Evolutionary conservation across 1,284 basidiomycete species (phyloP).

Genomic region (Vanrija humicola): DNA sequence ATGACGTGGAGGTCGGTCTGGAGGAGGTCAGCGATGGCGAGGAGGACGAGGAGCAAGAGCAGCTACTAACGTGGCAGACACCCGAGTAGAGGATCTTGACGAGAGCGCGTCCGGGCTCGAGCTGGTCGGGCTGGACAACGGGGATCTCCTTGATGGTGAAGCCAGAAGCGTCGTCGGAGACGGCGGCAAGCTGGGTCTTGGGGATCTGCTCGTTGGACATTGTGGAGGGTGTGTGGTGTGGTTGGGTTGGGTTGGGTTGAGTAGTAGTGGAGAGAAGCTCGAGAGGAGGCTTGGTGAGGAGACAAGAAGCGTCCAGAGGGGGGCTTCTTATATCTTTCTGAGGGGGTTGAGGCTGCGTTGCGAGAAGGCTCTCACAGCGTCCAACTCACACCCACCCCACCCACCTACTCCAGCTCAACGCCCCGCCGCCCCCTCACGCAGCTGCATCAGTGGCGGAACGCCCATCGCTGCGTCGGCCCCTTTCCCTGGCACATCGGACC

Average conservation of each 20-base stretch:
- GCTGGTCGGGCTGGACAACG: conserved; percentile 21
- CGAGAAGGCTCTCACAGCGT: too few relatives aligned
- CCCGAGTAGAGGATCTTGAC: conserved; percentile 57
- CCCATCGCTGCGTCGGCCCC: too few relatives aligned
- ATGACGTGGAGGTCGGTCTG: conserved; percentile 76
- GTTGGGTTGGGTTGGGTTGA: not conserved
- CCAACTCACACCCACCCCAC: too few relatives aligned
- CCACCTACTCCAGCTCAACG: too few relatives aligned
- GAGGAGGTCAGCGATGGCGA: conserved; percentile 24
- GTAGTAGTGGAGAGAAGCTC: conserved; percentile 1
- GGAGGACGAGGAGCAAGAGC: conserved; percentile 12
- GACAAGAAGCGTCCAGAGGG: too few relatives aligned
- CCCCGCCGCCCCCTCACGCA: too few relatives aligned
- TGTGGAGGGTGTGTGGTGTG: conserved; percentile 6
- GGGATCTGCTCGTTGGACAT: conserved; percentile 20
- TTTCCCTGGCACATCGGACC: too few relatives aligned
- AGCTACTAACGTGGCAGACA: conserved; percentile 33
- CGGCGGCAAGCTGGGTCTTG: conserved; percentile 24
- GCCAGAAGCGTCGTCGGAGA: conserved; percentile 19
- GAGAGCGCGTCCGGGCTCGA: conserved; percentile 21
- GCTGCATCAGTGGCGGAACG: too few relatives aligned
- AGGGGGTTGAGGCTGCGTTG: too few relatives aligned
- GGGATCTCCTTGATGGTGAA: conserved; percentile 20
- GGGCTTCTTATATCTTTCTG: too few relatives aligned
- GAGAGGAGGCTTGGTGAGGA: too few relatives aligned